Base-by-base conservation (phyloP, 495 filamentous ascomycete genomes). In the Acidiella bohemica region DNA sequence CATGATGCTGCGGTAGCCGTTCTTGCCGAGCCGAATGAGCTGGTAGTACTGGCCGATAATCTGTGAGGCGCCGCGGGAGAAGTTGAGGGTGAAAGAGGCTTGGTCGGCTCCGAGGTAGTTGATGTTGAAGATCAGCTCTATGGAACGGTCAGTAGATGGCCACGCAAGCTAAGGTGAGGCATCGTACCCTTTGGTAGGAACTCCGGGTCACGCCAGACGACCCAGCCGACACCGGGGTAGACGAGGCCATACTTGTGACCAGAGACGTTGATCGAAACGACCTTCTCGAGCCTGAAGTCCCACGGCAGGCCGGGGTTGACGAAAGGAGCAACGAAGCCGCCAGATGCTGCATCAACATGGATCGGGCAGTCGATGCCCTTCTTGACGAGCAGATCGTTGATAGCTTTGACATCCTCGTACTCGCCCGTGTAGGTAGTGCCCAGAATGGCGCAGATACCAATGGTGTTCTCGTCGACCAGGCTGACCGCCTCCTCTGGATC, bases 31-130 rank as follows among this genome's bases (percentile, higher is more conserved):
- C 8, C 86, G 81, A 61, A 94, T 90, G 56, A 94, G 65, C 58
- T 93, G 86, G 65, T 94, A 94, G 65, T 94, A 94, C 59, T 94
- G 86, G 22, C 86, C 86, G 54, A 94, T 93, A 47, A 94, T 76
- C 52, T 93, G 86, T 27, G 78, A 78, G 31, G 86, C 86, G 41
- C 86, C 86, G 60, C 90, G 88, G 57, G 79, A 85, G 67, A 94
- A 94, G 67, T 94, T 94, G 36, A 94, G 71, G n/a, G 86, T 94
- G 67, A 93, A 93, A 37, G 83, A 92, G n/a, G 85, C 76, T 61
- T 94, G 86, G 50, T 94, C 84, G 18, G 86, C 81, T 39, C 86
- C 86, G 2, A 94, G 78, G 58, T 94, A 94, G 65, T 94, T 94
- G 70, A 93, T 88, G 69, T 92, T 93, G 73, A 94, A 94, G 53